Base-by-base conservation (phyloP, 1,139 yeast species). In the Blastobotrys indianensis region DNA sequence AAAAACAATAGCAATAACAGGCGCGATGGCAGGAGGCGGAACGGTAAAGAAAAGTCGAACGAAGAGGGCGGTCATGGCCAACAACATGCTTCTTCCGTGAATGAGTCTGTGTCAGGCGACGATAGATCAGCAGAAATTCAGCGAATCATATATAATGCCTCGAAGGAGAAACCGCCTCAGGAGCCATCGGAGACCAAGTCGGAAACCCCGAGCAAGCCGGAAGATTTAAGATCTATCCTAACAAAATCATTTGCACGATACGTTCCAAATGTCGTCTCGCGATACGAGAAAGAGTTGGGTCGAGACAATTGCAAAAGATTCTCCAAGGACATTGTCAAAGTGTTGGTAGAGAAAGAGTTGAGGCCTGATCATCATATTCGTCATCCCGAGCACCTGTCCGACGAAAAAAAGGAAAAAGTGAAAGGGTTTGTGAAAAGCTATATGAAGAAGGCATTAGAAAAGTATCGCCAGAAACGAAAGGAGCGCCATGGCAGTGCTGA, bases 241-340 rank as follows among this genome's bases (percentile, higher is more conserved):
- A 28, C 36, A 13, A 71, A 67, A 41, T 64, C 75, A 30, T 79
- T 92, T 63, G 97, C 97, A 2, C 67, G 74, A 23, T 73, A 78
- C 57, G 84, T 92, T 15, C 97, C 97, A 3, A 88, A 88, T 58
- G 66, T 84, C 56, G 72, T 90, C 44, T 80, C 81, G 54, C 77
- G 77, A 54, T 80, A 82, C 61, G 83, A 79, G 53, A 62, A 69
- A 2, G 79, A 78, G 47, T 72, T 90, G 20, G 92, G 88, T 2
- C 79, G 79, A 51, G 94, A 85, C 3, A 74, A 79, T 47, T 63
- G 87, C 45, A 92, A 88, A 65, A 75, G 76, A 32, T 84, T 92
- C 63, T 86, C 96, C 1, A 76, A 80, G 53, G 96, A 88, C 28
- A 76, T 87, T 50, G 86, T 82, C 2, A 75, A 77, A 50, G 67